Conservation (phyloP, 192 early-diverging fungal species). For the Mortierella antarctica region DNA sequence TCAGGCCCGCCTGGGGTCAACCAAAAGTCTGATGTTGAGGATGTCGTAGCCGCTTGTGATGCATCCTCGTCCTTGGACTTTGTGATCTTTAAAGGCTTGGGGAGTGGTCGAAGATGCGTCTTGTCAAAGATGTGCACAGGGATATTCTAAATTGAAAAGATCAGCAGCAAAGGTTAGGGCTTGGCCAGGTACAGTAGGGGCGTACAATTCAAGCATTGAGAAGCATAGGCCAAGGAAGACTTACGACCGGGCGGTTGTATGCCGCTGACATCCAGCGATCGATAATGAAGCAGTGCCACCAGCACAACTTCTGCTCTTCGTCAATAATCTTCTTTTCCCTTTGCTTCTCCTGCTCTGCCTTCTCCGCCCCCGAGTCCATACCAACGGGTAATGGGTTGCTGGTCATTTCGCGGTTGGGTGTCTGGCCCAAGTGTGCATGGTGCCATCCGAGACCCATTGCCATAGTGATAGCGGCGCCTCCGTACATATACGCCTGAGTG, state of each 20-base stretch:
- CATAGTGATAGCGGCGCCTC: conserved; percentile 47
- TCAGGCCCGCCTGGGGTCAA: background rate
- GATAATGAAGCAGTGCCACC: conserved; percentile 55
- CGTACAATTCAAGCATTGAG: background rate
- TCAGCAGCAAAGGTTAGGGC: background rate
- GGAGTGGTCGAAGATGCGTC: conserved; percentile 30
- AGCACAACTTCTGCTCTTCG: conserved; percentile 48
- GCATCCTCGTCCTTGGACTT: background rate
- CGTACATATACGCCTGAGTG: conserved; percentile 47
- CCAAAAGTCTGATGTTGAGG: conserved; percentile 19
- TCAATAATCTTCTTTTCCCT: conserved; percentile 21
- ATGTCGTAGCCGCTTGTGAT: background rate
- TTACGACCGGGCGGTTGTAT: conserved; percentile 34
- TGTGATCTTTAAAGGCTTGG: conserved; percentile 15
- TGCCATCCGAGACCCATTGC: conserved; percentile 52
- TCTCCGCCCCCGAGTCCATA: background rate
- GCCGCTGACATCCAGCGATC: conserved; percentile 54
- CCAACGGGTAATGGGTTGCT: background rate
- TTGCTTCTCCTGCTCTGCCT: conserved; percentile 8
- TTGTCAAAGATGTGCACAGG: conserved; percentile 49
- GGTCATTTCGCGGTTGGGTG: background rate
- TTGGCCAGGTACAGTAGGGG: background rate
- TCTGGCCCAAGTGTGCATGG: conserved; percentile 5
- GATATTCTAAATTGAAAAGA: conserved; percentile 14
- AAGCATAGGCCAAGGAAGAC: background rate